A percentile compares a stretch with the other conserved stretches of the same genome.
These are phyloP conservation scores for Aspergillus sp. DNA, from an alignment of 2,329 filamentous ascomycete genomes.

Conservation along the genomic window DNA sequence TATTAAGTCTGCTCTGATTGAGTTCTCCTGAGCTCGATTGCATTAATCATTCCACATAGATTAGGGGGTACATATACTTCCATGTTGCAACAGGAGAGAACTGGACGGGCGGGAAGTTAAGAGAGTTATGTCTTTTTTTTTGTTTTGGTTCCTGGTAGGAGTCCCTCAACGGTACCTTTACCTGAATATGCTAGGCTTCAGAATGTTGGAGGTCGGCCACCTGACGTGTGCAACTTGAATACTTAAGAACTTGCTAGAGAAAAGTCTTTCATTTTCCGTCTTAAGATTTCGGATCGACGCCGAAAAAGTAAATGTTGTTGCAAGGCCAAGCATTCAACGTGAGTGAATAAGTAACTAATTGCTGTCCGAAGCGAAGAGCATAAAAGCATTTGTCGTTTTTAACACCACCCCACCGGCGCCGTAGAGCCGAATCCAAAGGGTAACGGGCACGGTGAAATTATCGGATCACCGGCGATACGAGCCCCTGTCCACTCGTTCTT, in stretches of 20 bases:
- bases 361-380: background rate
- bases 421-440: background rate
- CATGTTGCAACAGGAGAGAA: background rate
- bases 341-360: background rate
- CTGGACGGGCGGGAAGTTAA: background rate
- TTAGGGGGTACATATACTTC: slow-evolving; percentile 6
- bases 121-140: background rate
- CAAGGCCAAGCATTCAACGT: background rate
- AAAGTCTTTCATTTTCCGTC: background rate
- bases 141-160: slow-evolving; percentile 1
- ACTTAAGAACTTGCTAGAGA: background rate
- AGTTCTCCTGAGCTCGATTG: background rate
- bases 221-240: background rate
- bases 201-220: background rate
- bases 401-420: background rate
- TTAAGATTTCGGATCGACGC: background rate
- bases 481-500: slow-evolving; percentile 26
- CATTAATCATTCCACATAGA: slow-evolving; percentile 10
- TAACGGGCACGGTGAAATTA: too few species aligned
- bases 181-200: slow-evolving; percentile 4
- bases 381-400: background rate
- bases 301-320: background rate
- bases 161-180: slow-evolving; percentile 20
- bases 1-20: slow-evolving; percentile 31
- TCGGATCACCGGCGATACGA: slow-evolving; percentile 24